These are phyloP conservation scores for Eimeria brunetti DNA, from an alignment of 169 alveolate genomes.

Conservation along the genomic window DNA sequence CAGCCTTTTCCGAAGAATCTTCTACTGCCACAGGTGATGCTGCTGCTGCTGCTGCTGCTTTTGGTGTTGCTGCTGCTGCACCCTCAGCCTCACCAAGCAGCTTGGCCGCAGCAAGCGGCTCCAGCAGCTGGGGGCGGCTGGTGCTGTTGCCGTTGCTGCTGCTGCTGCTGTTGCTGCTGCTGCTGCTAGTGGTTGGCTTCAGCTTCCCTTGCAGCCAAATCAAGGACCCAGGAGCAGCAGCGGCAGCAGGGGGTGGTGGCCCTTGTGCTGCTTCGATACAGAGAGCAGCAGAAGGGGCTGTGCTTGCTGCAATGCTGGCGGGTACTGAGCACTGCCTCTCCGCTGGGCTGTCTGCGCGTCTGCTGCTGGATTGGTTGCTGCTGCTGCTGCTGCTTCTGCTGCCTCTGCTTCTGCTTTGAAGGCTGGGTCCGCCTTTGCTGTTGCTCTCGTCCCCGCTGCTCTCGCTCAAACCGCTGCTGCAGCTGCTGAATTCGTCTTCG, in stretches of 20 bases:
- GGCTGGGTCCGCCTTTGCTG: slow-evolving; percentile 8
- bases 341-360: slow-evolving; percentile 15
- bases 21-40: neutral
- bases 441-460: slow-evolving; percentile 45
- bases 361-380: slow-evolving; percentile 25
- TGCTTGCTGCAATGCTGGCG: slow-evolving; percentile 61
- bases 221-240: neutral
- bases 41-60: neutral
- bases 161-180: neutral
- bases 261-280: slow-evolving; percentile 26
- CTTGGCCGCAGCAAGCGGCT: neutral
- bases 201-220: slow-evolving; percentile 61
- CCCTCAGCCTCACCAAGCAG: neutral
- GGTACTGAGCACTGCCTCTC: slow-evolving; percentile 16
- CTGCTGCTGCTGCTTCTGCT: slow-evolving; percentile 64
- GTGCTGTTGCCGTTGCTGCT: neutral
- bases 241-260: slow-evolving; percentile 8
- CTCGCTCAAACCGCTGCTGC: slow-evolving; percentile 53
- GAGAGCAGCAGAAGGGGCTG: slow-evolving; percentile 67
- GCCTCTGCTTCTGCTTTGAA: slow-evolving; percentile 21
- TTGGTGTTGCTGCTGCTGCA: neutral
- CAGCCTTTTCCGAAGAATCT: neutral
- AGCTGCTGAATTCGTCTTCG: slow-evolving; percentile 69
- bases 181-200: neutral
- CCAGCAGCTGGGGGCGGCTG: neutral